Conservation (phyloP, 192 early-diverging fungal species). For the Phlyctochytrium planicorne region DNA sequence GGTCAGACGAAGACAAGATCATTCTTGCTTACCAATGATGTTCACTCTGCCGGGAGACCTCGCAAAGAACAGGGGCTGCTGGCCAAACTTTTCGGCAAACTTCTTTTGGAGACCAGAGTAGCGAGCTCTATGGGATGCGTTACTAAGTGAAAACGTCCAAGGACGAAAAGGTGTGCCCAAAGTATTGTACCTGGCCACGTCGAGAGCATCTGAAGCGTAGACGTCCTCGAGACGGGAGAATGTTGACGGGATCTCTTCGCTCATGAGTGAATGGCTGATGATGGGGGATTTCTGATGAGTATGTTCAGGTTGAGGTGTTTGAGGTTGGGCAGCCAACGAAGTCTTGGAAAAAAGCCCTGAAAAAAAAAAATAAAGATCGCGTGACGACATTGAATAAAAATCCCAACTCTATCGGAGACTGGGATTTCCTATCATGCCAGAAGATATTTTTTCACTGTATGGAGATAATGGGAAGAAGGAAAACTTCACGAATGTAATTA, state of each 20-base stretch:
- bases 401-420: too few relatives aligned
- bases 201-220: not conserved
- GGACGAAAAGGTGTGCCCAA: not conserved
- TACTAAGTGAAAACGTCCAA: not conserved
- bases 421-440: too few relatives aligned
- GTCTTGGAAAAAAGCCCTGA: too few relatives aligned
- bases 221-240: not conserved
- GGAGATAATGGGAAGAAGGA: too few relatives aligned
- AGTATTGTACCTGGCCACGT: not conserved
- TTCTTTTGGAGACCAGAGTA: slow-evolving; percentile 14
- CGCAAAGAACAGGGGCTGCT: slow-evolving; percentile 74
- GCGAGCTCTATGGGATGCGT: slow-evolving; percentile 9
- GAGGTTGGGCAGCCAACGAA: too few relatives aligned
- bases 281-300: too few relatives aligned
- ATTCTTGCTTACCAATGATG: slow-evolving; percentile 63
- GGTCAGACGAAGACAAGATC: not conserved
- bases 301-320: too few relatives aligned
- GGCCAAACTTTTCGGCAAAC: slow-evolving; percentile 37
- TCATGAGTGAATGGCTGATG: not conserved
- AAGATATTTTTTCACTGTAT: too few relatives aligned
- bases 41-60: slow-evolving; percentile 94
- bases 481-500: too few relatives aligned
- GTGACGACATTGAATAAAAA: too few relatives aligned
- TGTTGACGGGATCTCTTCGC: not conserved
- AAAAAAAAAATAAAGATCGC: too few relatives aligned